Conservation (phyloP, 192 early-diverging fungal species). For the Paraglomus occultum region DNA sequence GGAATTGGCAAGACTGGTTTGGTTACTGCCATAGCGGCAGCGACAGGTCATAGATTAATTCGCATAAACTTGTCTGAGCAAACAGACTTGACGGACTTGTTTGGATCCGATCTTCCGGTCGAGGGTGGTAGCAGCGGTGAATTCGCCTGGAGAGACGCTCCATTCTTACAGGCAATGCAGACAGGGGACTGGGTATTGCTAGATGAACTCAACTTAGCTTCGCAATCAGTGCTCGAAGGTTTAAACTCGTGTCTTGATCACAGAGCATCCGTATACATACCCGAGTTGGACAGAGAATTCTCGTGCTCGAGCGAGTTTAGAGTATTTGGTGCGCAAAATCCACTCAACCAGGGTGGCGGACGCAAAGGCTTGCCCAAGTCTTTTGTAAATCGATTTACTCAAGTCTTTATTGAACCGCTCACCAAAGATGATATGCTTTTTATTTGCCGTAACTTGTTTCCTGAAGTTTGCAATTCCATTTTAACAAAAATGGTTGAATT, state of each 20-base stretch:
- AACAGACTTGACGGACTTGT: slow-evolving; percentile 97
- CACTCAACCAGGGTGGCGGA: slow-evolving; percentile 94
- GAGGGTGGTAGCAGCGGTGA: slow-evolving; percentile 80
- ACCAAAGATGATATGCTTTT: slow-evolving; percentile 72
- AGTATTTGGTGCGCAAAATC: slow-evolving; percentile 98
- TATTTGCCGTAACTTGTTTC: slow-evolving; percentile 63
- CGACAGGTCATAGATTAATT: slow-evolving; percentile 81
- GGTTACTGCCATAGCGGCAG: slow-evolving; percentile 73
- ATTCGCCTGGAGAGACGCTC: slow-evolving; percentile 98
- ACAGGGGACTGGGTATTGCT: slow-evolving; percentile 95
- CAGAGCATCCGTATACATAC: slow-evolving; percentile 92
- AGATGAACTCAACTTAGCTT: slow-evolving; percentile 98
- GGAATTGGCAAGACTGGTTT: slow-evolving; percentile 97
- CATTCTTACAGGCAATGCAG: slow-evolving; percentile 95
- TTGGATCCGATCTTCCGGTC: slow-evolving; percentile 96
- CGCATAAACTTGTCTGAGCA: slow-evolving; percentile 98
- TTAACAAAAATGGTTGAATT: slow-evolving; percentile 71
- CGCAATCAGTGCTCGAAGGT: slow-evolving; percentile 97
- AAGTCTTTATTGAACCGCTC: slow-evolving; percentile 89
- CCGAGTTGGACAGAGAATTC: slow-evolving; percentile 91
- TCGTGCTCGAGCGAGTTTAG: slow-evolving; percentile 76
- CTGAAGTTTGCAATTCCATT: slow-evolving; percentile 47
- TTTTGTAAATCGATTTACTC: slow-evolving; percentile 96
- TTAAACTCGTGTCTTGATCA: slow-evolving; percentile 99
- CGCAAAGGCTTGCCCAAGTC: slow-evolving; percentile 97